Conservation (phyloP, 192 early-diverging fungal genomes). For the Chytriomyces sp. region DNA sequence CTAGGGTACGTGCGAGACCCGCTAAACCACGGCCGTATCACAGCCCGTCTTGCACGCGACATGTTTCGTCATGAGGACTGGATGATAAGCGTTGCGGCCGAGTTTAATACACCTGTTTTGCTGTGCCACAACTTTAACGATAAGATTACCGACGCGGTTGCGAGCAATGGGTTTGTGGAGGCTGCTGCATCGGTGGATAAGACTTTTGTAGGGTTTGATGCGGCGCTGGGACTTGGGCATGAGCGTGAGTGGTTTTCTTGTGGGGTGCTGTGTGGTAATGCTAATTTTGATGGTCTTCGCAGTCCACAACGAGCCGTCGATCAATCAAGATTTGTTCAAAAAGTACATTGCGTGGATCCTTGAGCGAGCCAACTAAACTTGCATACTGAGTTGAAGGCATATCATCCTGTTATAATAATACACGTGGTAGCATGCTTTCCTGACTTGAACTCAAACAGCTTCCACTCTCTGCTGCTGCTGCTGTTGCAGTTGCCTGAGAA, state of each 20-base stretch:
- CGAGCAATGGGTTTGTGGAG: conserved; percentile 1
- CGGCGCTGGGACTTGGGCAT: conserved; percentile 15
- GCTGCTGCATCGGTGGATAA: conserved; percentile 13
- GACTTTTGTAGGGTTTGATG: conserved; percentile 13
- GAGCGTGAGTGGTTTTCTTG: conserved; percentile 33
- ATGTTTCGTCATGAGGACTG: conserved; percentile 11
- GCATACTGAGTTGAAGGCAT: too few species aligned
- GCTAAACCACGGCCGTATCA: conserved; percentile 25
- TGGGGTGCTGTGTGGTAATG: neutral
- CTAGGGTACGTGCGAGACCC: conserved; percentile 13
- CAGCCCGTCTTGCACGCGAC: conserved; percentile 19
- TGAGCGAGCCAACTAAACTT: neutral
- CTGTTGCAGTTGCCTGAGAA: too few species aligned
- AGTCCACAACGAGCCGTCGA: conserved; percentile 39
- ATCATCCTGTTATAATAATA: too few species aligned
- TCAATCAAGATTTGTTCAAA: conserved; percentile 19
- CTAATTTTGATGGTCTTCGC: neutral
- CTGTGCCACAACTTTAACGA: conserved; percentile 26
- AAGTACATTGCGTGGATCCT: conserved; percentile 35
- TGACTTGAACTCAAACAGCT: too few species aligned
- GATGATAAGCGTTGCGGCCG: neutral
- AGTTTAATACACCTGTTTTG: conserved; percentile 20
- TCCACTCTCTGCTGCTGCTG: too few species aligned
- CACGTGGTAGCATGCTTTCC: too few species aligned
- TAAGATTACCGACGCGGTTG: conserved; percentile 8